These are phyloP conservation scores for Cudoniella acicularis DNA, from an alignment of 495 filamentous ascomycete genomes.

Conservation along the genomic window DNA sequence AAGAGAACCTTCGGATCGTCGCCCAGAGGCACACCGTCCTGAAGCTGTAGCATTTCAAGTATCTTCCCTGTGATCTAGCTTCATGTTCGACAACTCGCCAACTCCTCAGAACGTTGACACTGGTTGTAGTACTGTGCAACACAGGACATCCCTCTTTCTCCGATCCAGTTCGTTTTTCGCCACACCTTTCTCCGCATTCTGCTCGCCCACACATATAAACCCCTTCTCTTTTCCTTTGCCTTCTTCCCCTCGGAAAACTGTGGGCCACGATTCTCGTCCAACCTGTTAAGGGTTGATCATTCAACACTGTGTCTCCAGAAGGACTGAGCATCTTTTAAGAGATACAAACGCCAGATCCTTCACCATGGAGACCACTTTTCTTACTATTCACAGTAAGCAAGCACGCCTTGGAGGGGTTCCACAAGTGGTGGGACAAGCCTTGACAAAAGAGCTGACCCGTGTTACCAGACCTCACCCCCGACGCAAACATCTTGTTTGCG, in stretches of 20 bases:
- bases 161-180: neutral
- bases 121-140: neutral
- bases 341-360: constrained; percentile 25
- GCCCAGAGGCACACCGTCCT: neutral
- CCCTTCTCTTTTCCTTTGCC: neutral
- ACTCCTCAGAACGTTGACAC: neutral
- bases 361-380: constrained; percentile 87
- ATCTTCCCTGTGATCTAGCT: constrained; percentile 1
- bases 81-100: neutral
- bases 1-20: constrained; percentile 1
- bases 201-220: neutral
- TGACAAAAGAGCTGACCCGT: constrained; percentile 15
- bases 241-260: neutral
- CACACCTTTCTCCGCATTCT: neutral
- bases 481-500: constrained; percentile 79
- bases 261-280: neutral
- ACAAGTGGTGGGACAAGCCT: constrained; percentile 7
- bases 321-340: constrained; percentile 28
- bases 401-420: constrained; percentile 12
- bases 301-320: neutral
- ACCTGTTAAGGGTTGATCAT: neutral
- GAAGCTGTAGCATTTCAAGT: constrained; percentile 1
- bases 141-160: neutral
- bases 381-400: constrained; percentile 82
- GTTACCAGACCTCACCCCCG: constrained; percentile 60